A percentile compares a stretch with the other conserved stretches of the same genome.
Evolutionary conservation across 2,329 filamentous ascomycete genomes (phyloP).

Genomic region (Davidsoniella virescens): DNA sequence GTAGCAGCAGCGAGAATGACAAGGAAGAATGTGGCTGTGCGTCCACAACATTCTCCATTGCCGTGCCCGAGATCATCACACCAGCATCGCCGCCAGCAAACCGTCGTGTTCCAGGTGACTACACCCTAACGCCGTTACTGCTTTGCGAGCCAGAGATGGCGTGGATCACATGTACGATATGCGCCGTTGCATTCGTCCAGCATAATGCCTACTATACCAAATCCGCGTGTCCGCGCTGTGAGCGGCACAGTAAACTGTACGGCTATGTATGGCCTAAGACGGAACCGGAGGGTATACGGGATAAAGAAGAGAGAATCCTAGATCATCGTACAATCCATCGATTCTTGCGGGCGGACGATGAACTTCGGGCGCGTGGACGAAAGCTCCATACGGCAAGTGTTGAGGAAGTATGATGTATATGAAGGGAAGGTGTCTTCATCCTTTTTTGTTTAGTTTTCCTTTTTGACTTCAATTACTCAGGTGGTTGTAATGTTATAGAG

Average conservation of each 20-base stretch:
- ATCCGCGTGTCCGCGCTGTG: slow-evolving; percentile 77
- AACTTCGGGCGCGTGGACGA: slow-evolving; percentile 35
- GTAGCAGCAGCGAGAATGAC: not conserved
- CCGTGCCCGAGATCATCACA: not conserved
- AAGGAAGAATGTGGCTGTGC: not conserved
- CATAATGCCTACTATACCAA: slow-evolving; percentile 74
- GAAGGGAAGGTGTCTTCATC: no score
- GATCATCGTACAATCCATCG: slow-evolving; percentile 82
- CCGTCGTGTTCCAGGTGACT: slow-evolving; percentile 53
- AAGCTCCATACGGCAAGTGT: slow-evolving; percentile 1
- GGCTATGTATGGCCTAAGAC: slow-evolving; percentile 96
- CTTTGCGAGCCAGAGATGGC: slow-evolving; percentile 58
- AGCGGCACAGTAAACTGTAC: slow-evolving; percentile 89
- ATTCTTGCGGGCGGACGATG: slow-evolving; percentile 58
- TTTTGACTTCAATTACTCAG: not conserved
- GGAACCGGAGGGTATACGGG: slow-evolving; percentile 56
- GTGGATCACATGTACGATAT: slow-evolving; percentile 84
- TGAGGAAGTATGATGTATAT: no score
- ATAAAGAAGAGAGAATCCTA: slow-evolving; percentile 55
- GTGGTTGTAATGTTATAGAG: no score
- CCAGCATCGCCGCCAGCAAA: slow-evolving; percentile 9
- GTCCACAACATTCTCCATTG: no score
- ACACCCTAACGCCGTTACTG: slow-evolving; percentile 62
- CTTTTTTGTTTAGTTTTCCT: not conserved
- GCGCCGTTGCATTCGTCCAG: slow-evolving; percentile 70